phyloP scores from a whole-genome alignment of 2,329 filamentous ascomycete genomes.

The Colletotrichum aenigma region DNA sequence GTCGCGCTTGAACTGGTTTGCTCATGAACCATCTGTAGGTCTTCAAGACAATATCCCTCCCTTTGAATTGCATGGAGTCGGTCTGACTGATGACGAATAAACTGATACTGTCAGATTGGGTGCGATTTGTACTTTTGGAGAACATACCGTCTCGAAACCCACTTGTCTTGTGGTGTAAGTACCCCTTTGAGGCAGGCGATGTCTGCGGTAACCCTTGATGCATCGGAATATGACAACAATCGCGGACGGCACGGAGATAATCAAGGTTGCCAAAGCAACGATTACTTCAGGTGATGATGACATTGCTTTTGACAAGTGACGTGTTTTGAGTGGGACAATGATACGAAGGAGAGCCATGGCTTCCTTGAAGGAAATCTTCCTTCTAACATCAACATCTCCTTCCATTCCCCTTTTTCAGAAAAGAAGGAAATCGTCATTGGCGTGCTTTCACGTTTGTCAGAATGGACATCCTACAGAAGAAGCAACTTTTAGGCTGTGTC shows the following conservation, averaged over 20 bases:
- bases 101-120: not conserved
- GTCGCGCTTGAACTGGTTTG: not conserved
- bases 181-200: not conserved
- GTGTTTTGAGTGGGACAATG: not conserved
- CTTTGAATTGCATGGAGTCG: not conserved
- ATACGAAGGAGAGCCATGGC: not conserved
- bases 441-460: not conserved
- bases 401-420: not conserved
- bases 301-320: not conserved
- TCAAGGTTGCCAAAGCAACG: not conserved
- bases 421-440: not conserved
- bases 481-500: not conserved
- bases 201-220: not conserved
- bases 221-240: not conserved
- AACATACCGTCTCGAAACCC: not conserved
- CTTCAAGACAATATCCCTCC: not conserved
- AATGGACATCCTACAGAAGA: not conserved
- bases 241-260: not conserved
- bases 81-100: not conserved
- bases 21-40: not conserved
- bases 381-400: rapidly evolving
- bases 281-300: not conserved
- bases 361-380: not conserved
- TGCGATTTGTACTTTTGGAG: not conserved
- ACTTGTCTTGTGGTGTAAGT: not conserved